These are phyloP conservation scores for Thelonectria rubi DNA, from an alignment of 2,329 filamentous ascomycete genomes.

Conservation along the genomic window DNA sequence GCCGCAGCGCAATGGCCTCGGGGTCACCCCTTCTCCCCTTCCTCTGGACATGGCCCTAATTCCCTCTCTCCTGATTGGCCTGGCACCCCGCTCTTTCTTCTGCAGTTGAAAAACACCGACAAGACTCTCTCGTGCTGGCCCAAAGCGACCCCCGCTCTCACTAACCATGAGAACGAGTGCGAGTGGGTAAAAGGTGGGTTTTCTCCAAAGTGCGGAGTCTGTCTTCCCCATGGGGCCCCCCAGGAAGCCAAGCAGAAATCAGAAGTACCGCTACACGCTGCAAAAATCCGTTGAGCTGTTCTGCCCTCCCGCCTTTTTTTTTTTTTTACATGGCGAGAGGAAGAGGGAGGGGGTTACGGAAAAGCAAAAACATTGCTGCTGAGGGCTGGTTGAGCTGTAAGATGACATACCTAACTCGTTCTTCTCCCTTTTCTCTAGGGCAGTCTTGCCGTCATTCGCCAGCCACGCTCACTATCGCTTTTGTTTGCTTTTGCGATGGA, in stretches of 20 bases:
- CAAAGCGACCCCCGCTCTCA: slow-evolving; percentile 12
- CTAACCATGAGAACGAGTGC: slow-evolving; percentile 15
- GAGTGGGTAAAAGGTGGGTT: slow-evolving; percentile 23
- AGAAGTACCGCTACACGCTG: slow-evolving; percentile 2
- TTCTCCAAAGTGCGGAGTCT: slow-evolving; percentile 42
- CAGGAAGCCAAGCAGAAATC: slow-evolving; percentile 2
- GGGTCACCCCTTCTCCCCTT: too few relatives aligned
- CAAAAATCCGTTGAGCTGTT: not conserved
- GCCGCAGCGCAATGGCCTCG: slow-evolving; percentile 35
- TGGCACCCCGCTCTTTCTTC: not conserved
- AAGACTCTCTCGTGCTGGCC: not conserved
- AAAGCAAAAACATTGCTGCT: not conserved
- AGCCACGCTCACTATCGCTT: not conserved
- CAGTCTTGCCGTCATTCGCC: not conserved
- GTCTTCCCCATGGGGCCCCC: slow-evolving; percentile 31
- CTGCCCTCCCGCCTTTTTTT: not conserved
- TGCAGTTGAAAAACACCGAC: not conserved
- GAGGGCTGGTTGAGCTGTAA: not conserved
- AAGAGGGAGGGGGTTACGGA: not conserved
- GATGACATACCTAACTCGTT: not conserved
- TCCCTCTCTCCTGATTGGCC: not conserved
- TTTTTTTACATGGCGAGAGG: too few relatives aligned
- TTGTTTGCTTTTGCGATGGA: slow-evolving; percentile 2
- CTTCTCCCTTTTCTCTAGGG: not conserved
- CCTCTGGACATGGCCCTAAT: not conserved